These are phyloP conservation scores for Epichloe sylvatica DNA, from an alignment of 2,329 filamentous ascomycete species.

Conservation along the genomic window DNA sequence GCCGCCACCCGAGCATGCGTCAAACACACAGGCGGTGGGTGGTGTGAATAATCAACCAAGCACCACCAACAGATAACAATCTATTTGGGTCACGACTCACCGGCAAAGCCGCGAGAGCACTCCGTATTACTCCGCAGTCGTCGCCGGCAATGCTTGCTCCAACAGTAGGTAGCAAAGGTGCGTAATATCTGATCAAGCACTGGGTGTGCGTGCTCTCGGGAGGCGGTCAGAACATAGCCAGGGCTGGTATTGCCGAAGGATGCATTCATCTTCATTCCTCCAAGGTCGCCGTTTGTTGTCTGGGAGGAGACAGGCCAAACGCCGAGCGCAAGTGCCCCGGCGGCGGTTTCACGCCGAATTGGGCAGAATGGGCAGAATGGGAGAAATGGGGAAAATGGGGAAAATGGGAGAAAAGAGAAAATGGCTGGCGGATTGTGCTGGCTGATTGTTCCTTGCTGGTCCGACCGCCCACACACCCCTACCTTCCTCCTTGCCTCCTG, in stretches of 20 bases:
- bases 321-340: background rate
- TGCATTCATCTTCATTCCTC: background rate
- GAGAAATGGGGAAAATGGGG: background rate
- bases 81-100: too few species aligned
- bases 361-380: background rate
- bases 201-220: background rate
- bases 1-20: background rate
- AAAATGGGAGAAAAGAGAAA: background rate
- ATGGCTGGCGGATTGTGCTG: background rate
- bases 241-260: background rate
- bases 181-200: background rate
- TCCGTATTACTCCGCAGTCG: too few species aligned
- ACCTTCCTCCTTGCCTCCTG: background rate
- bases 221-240: conserved; percentile 4
- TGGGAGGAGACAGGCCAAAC: background rate
- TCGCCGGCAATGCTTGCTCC: too few species aligned
- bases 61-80: background rate
- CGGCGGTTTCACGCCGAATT: background rate
- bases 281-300: background rate
- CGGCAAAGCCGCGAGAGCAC: too few species aligned
- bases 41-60: background rate
- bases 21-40: background rate
- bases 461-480: background rate
- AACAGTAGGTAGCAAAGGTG: too few species aligned
- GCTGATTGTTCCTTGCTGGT: background rate